Evolutionary conservation across 345 rosid species (phyloP).

Genomic region (Ceriops decandra): DNA sequence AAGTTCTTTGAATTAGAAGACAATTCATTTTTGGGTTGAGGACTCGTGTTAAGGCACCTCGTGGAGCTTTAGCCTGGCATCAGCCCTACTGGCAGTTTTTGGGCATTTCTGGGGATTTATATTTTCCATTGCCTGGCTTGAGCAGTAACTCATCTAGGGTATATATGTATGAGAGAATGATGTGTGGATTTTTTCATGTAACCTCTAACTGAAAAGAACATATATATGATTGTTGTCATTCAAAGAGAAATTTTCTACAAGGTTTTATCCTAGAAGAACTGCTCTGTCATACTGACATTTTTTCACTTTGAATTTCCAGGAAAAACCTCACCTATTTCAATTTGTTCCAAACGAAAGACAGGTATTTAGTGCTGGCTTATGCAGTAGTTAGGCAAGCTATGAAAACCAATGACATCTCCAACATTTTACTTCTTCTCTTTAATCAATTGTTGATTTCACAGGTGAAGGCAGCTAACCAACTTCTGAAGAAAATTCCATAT

Average conservation of each 20-base stretch:
- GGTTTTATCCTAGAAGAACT: too few relatives aligned
- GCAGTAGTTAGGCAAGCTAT: conserved; percentile 6
- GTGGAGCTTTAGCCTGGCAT: too few relatives aligned
- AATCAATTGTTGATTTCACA: conserved; percentile 20
- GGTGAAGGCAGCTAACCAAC: conserved; percentile 92
- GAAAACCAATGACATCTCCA: neutral
- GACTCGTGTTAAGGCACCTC: too few relatives aligned
- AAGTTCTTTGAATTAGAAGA: too few relatives aligned
- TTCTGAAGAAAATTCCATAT: conserved; percentile 59
- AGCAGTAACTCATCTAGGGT: too few relatives aligned
- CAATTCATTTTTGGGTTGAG: too few relatives aligned
- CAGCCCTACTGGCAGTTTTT: too few relatives aligned
- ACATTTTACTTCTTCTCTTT: neutral
- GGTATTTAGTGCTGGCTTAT: conserved; percentile 33
- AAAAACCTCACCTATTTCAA: conserved; percentile 83
- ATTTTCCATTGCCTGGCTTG: too few relatives aligned
- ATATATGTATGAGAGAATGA: neutral
- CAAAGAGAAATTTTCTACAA: too few relatives aligned
- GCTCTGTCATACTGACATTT: neutral
- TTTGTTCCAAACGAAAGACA: conserved; percentile 96
- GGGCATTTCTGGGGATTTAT: too few relatives aligned
- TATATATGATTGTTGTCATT: too few relatives aligned
- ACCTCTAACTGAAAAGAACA: too few relatives aligned
- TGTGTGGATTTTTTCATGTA: neutral
- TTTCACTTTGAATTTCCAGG: conserved; percentile 43